Evolutionary conservation across 441 rosid species (phyloP).

Genomic region (Syzygium malaccense): DNA sequence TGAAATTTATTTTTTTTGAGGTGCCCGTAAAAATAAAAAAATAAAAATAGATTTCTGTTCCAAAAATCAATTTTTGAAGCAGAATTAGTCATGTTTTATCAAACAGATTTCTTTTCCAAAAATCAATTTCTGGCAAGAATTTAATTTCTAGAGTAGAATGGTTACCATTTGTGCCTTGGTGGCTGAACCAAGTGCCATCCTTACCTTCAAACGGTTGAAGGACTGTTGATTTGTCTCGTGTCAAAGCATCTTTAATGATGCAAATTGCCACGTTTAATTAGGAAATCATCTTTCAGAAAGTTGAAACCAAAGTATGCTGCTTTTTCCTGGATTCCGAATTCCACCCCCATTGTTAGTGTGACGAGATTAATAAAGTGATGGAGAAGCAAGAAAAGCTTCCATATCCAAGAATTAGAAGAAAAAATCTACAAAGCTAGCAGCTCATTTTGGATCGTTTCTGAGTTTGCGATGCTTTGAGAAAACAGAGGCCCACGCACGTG

Average conservation of each 20-base stretch:
- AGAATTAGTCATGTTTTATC: no score
- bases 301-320: background rate
- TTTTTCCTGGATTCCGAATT: background rate
- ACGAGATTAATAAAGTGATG: background rate
- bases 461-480: background rate
- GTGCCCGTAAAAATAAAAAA: no score
- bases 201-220: background rate
- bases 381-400: background rate
- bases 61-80: no score
- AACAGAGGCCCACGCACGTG: background rate
- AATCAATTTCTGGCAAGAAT: no score
- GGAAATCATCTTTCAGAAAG: background rate
- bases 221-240: background rate
- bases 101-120: no score
- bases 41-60: no score
- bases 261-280: background rate
- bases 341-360: background rate
- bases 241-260: background rate
- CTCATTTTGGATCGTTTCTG: background rate
- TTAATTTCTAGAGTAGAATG: no score
- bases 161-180: no score
- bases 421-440: background rate
- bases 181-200: background rate
- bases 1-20: no score
- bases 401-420: background rate